phyloP scores from a whole-genome alignment of 2,329 filamentous ascomycete species.

The Pseudogymnoascus sp. region DNA sequence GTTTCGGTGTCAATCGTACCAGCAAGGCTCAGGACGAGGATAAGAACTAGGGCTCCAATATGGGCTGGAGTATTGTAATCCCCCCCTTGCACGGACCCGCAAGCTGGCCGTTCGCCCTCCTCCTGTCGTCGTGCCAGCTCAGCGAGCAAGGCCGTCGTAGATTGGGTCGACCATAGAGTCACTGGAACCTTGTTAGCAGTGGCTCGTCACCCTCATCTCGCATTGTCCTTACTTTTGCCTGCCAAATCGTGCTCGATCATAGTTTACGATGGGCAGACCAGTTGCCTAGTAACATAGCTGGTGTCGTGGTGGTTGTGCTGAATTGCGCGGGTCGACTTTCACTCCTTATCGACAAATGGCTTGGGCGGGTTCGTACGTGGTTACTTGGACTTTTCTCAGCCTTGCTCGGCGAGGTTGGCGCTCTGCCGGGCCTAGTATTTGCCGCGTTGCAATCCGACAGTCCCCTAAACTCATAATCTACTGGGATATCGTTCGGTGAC shows the following conservation, averaged over 20 bases:
- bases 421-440: not conserved
- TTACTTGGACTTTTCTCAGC: conserved; percentile 4
- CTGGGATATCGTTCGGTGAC: not conserved
- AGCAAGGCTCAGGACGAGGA: conserved; percentile 45
- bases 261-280: conserved; percentile 3
- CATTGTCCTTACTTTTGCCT: not conserved
- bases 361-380: not conserved
- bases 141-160: conserved; percentile 33
- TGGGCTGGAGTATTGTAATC: conserved; percentile 47
- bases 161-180: conserved; percentile 20
- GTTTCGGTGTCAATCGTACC: conserved; percentile 25
- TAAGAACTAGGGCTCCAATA: conserved; percentile 48
- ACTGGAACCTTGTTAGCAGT: conserved; percentile 14
- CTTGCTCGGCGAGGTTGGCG: not conserved
- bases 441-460: not conserved
- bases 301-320: not conserved
- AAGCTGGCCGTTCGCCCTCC: conserved; percentile 35
- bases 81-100: conserved; percentile 41
- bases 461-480: not conserved
- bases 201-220: not conserved
- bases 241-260: conserved; percentile 9
- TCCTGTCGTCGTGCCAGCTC: conserved; percentile 42
- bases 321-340: not conserved
- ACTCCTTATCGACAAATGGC: conserved; percentile 1
- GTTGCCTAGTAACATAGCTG: not conserved